These are phyloP conservation scores for Gyrodon lividus DNA, from an alignment of 768 basidiomycete genomes.

Conservation along the genomic window DNA sequence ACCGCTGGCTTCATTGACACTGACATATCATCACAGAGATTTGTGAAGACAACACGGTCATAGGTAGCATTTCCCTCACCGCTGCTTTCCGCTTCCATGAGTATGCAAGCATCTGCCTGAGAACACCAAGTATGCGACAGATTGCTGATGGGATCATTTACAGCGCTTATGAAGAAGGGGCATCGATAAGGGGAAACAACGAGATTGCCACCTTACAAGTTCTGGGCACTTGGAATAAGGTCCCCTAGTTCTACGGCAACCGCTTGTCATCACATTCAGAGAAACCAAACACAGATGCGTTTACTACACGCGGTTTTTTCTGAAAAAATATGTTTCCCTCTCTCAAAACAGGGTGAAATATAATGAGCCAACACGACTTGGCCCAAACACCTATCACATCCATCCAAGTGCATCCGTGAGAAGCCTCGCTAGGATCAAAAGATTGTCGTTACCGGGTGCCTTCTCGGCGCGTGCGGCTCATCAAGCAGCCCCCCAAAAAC, in stretches of 20 bases:
- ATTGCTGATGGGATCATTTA: not conserved
- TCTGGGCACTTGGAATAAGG: not conserved
- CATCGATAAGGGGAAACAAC: not conserved
- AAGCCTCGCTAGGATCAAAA: conserved; percentile 20
- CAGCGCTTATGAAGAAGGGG: not conserved
- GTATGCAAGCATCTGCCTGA: not conserved
- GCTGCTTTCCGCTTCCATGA: not conserved
- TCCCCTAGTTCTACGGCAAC: not conserved
- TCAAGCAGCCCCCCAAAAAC: conserved; percentile 19
- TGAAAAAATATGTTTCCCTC: not conserved
- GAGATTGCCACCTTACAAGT: not conserved
- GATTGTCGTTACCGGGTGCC: conserved; percentile 1
- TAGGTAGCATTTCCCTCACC: not conserved
- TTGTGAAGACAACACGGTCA: too few relatives aligned
- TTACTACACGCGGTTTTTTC: not conserved
- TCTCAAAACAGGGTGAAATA: conserved; percentile 6
- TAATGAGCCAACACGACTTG: not conserved
- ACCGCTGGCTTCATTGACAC: too few relatives aligned
- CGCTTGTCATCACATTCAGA: not conserved
- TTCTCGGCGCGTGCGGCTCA: not conserved
- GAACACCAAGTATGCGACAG: not conserved
- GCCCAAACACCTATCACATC: not conserved
- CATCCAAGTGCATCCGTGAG: conserved; percentile 14
- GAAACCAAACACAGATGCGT: too few relatives aligned
- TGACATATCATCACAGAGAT: too few relatives aligned